phyloP scores from a whole-genome alignment of 345 rosid genomes.

The Murraya paniculata region DNA sequence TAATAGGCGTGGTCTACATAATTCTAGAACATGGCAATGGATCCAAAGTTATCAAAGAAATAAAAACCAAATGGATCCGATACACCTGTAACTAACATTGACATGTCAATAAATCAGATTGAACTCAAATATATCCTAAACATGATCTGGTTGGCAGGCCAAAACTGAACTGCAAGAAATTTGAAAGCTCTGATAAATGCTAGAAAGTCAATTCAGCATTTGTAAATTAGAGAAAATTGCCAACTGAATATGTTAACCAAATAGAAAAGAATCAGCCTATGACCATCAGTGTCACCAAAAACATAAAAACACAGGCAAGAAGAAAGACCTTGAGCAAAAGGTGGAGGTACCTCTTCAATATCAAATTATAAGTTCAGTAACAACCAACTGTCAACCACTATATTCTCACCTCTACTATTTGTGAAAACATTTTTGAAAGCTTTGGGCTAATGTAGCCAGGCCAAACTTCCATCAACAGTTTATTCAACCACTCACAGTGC shows the following conservation, averaged over 20 bases:
- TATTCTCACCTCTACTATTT: conserved; percentile 74
- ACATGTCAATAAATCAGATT: not conserved
- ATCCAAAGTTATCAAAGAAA: not conserved
- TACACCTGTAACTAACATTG: not conserved
- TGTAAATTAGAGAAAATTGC: not conserved
- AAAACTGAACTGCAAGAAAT: not conserved
- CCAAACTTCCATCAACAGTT: conserved; percentile 84
- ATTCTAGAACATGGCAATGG: not conserved
- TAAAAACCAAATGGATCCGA: not conserved
- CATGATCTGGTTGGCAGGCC: not conserved
- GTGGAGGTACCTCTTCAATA: not conserved
- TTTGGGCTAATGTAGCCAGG: conserved; percentile 59
- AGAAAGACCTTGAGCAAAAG: not conserved
- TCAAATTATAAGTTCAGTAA: not conserved
- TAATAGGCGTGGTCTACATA: not conserved
- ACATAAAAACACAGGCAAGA: not conserved
- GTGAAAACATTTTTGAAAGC: conserved; percentile 63
- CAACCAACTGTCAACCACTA: not conserved
- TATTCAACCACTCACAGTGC: conserved; percentile 95
- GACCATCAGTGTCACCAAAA: not conserved
- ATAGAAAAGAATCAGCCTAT: not conserved
- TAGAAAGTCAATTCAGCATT: not conserved
- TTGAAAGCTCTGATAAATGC: not conserved
- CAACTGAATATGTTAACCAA: not conserved
- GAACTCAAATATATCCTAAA: not conserved